Conservation (phyloP, 1,284 basidiomycete species). For the Golubevia pallescens region DNA sequence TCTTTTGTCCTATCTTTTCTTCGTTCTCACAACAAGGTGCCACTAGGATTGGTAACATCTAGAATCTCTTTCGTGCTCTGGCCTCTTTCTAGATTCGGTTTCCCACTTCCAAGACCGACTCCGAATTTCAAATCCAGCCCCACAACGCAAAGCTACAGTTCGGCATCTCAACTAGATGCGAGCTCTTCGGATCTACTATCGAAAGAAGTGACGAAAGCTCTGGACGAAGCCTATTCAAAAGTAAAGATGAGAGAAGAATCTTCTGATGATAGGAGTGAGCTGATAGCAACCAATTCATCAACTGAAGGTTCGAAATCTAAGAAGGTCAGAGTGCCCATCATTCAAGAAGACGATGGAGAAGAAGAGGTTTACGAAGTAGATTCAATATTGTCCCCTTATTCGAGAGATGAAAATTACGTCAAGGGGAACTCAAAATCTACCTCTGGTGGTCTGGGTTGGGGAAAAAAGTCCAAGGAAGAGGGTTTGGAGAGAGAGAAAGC, state of each 20-base stretch:
- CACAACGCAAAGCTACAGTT: too few relatives aligned
- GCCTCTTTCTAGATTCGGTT: slow-evolving; percentile 41
- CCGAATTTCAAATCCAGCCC: background rate
- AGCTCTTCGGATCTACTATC: too few relatives aligned
- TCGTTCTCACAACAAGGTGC: slow-evolving; percentile 39
- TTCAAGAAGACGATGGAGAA: background rate
- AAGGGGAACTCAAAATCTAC: background rate
- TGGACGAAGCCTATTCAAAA: too few relatives aligned
- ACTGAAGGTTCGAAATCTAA: background rate
- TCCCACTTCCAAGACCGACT: slow-evolving; percentile 20
- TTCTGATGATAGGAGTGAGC: background rate
- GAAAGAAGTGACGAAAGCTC: too few relatives aligned
- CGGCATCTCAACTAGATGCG: too few relatives aligned
- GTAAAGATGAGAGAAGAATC: background rate
- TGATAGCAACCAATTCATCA: background rate
- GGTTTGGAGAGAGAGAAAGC: background rate
- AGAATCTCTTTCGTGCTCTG: slow-evolving; percentile 39
- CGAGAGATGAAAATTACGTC: background rate
- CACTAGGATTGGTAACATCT: slow-evolving; percentile 39
- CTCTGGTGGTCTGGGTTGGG: background rate
- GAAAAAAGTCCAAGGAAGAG: background rate
- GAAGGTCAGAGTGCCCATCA: background rate
- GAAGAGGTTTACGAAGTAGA: background rate
- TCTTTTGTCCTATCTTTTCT: too few relatives aligned
- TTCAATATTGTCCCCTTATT: background rate